Evolutionary conservation across 2,329 filamentous ascomycete species (phyloP).

Genomic region (Diaporthe sp.): DNA sequence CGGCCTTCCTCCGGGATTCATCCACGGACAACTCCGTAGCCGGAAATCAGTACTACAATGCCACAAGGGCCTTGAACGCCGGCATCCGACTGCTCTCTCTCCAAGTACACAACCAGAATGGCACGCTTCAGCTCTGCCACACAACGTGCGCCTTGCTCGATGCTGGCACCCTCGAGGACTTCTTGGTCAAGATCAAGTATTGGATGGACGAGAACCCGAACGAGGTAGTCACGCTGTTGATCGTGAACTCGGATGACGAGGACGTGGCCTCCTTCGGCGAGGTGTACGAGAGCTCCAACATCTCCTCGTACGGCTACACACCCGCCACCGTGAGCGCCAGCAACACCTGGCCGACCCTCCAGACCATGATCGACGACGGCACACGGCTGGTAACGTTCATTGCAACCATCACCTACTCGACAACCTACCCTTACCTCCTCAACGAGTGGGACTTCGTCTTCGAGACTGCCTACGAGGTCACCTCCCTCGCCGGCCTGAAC

Average conservation of each 20-base stretch:
- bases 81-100: conserved; percentile 78
- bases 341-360: conserved; percentile 76
- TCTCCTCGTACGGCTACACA: conserved; percentile 69
- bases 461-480: conserved; percentile 77
- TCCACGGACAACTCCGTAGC: conserved; percentile 70
- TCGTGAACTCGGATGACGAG: conserved; percentile 76
- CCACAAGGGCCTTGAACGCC: conserved; percentile 75
- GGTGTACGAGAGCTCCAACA: conserved; percentile 66
- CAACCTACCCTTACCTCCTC: conserved; percentile 66
- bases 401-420: conserved; percentile 58
- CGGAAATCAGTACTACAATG: conserved; percentile 81
- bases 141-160: conserved; percentile 74
- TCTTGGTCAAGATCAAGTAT: conserved; percentile 70
- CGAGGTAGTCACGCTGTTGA: conserved; percentile 79
- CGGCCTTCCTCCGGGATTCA: conserved; percentile 74
- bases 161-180: conserved; percentile 71
- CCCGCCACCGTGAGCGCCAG: conserved; percentile 56
- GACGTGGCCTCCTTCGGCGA: conserved; percentile 63
- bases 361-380: conserved; percentile 71
- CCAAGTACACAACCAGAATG: conserved; percentile 74
- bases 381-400: conserved; percentile 78
- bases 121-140: conserved; percentile 76
- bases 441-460: conserved; percentile 75
- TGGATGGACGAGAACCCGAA: conserved; percentile 79
- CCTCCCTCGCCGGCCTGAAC: conserved; percentile 72